These are phyloP conservation scores for Forsythia suspensa DNA, from an alignment of 257 asterid genomes.

Conservation along the genomic window DNA sequence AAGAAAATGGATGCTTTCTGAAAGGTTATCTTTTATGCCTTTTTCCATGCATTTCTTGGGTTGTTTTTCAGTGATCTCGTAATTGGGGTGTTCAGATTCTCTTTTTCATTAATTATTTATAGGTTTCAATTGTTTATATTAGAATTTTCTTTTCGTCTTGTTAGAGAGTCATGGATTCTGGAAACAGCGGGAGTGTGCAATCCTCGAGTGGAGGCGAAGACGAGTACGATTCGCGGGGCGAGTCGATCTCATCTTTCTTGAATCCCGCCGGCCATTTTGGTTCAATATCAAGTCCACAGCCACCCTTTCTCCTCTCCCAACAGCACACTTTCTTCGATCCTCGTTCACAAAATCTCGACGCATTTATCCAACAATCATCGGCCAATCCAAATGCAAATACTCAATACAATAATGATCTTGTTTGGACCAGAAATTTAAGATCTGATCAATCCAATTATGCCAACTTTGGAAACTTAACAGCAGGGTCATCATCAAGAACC, in stretches of 20 bases:
- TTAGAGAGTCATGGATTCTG: constrained; percentile 62
- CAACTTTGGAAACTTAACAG: constrained; percentile 28
- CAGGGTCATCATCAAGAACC: constrained; percentile 23
- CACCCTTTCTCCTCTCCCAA: constrained; percentile 34
- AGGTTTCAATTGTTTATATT: not conserved
- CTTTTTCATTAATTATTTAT: constrained; percentile 7
- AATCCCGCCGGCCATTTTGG: constrained; percentile 37
- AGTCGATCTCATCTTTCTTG: constrained; percentile 52
- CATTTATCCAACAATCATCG: constrained; percentile 18
- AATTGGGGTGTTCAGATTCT: constrained; percentile 17
- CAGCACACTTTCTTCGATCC: constrained; percentile 48
- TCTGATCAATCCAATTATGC: constrained; percentile 34
- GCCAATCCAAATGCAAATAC: constrained; percentile 13
- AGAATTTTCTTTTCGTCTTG: not conserved
- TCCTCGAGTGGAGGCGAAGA: constrained; percentile 76
- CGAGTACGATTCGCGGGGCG: constrained; percentile 63
- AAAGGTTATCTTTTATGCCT: not conserved
- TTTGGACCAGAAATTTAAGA: constrained; percentile 57
- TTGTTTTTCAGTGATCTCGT: not conserved
- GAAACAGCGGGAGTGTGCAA: constrained; percentile 77
- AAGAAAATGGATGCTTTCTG: constrained; percentile 22
- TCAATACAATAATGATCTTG: constrained; percentile 33
- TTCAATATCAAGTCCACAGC: constrained; percentile 32
- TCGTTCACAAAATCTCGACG: constrained; percentile 36
- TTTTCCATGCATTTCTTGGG: not conserved